phyloP scores from a whole-genome alignment of 768 basidiomycete species.

The Panus rudis region DNA sequence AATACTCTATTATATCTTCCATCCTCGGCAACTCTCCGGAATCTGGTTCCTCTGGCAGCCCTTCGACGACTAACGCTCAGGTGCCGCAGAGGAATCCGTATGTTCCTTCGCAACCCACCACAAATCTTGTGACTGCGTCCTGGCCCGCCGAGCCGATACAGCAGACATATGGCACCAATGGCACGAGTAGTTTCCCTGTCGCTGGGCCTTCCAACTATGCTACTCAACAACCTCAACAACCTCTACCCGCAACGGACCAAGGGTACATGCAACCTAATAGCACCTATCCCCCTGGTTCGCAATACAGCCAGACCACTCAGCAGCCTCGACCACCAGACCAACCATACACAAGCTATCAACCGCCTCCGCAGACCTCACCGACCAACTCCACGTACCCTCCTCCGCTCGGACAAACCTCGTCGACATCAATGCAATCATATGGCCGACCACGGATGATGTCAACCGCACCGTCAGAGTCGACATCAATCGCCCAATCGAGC shows the following conservation, averaged over 20 bases:
- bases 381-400: not conserved
- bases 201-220: constrained; percentile 14
- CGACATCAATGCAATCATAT: not conserved
- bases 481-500: constrained; percentile 6
- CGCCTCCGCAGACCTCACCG: no score
- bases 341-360: no score
- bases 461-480: constrained; percentile 1
- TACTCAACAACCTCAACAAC: constrained; percentile 24
- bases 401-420: constrained; percentile 1
- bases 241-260: no score
- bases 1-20: constrained; percentile 90
- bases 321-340: no score
- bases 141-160: constrained; percentile 33
- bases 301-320: no score
- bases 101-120: constrained; percentile 8
- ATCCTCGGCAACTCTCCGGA: constrained; percentile 58
- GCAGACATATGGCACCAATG: no score
- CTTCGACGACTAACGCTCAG: constrained; percentile 10
- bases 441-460: no score
- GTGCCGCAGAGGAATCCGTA: constrained; percentile 10
- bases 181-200: constrained; percentile 15
- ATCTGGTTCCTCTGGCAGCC: constrained; percentile 16
- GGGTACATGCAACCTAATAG: no score
- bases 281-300: no score
- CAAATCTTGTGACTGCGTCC: constrained; percentile 24